Base-by-base conservation (phyloP, 2,329 filamentous ascomycete species). In the Penicillium rolfsii region DNA sequence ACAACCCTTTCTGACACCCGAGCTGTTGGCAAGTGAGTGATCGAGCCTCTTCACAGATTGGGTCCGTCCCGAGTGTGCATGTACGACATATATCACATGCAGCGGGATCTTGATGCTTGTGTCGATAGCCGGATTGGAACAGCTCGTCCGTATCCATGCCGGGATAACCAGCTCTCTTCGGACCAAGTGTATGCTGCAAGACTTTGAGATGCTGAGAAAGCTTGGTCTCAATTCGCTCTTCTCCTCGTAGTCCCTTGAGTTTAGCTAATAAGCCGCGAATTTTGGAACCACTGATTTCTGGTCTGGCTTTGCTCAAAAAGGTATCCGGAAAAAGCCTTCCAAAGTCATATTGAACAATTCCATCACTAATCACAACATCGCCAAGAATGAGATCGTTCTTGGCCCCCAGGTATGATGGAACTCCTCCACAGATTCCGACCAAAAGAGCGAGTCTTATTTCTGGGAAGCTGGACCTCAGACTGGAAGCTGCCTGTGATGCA, bases 331-430 rank as follows among this genome's bases (percentile, higher is more conserved):
- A 30, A 22, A 16, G 6, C 9, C 46, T 33, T 30, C 28, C 46
- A 33, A 49, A 49, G 46, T 49, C 46, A 49, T 49, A 33, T 33
- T 49, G 28, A 1, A 49, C 46, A 33, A 49, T 49, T 33, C 46
- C 46, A 33, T 49, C 28, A 49, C 46, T 49, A n/a, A 49, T 22
- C 16, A 49, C 46, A 33, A 49, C 28, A 19, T 49, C 46, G 8
- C 46, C 46, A 3, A 49, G 28, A 4, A 49, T 11, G n/a, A 49
- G 14, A 30, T 33, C 46, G 7, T 19, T 28, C 16, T 33, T 19
- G 28, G 16, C 28, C 2, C 14, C 28, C n/a, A 11, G 7, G 22
- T 19, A 12, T 46, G 24, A 46, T 3, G 46, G 46, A 22, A 49
- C 46, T 1, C 46, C 46, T 5, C 26, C 46, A n/a, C 46, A 49